These are phyloP conservation scores for Talaromyces sp. DNA, from an alignment of 2,329 filamentous ascomycete genomes.

Conservation along the genomic window DNA sequence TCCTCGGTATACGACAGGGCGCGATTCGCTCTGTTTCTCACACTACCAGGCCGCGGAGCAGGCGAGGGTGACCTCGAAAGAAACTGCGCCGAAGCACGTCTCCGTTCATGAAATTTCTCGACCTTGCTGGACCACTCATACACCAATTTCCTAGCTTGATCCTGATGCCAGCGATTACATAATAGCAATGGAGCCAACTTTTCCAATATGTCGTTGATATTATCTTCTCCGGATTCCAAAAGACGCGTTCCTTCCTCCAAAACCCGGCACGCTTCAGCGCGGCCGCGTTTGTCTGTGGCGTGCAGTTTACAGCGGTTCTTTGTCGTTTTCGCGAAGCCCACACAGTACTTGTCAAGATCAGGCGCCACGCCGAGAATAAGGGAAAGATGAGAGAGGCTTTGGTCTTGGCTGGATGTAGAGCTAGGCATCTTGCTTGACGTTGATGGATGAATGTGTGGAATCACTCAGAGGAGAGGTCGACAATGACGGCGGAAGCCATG, in stretches of 20 bases:
- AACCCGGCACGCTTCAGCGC: neutral
- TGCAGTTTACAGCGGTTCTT: neutral
- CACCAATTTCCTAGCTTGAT: conserved; percentile 19
- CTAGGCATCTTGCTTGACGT: neutral
- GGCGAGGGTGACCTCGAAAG: neutral
- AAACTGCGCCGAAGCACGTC: neutral
- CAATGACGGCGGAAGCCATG: neutral
- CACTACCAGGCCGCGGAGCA: neutral
- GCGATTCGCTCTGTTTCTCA: neutral
- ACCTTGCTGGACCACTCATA: conserved; percentile 1
- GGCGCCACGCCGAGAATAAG: conserved; percentile 10
- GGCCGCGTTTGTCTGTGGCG: neutral
- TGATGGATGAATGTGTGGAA: neutral
- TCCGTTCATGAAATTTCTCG: conserved; percentile 5
- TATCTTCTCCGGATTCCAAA: neutral
- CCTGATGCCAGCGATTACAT: conserved; percentile 23
- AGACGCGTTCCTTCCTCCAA: conserved; percentile 10
- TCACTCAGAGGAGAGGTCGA: neutral
- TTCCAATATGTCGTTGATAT: conserved; percentile 20
- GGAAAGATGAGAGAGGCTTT: conserved; percentile 1
- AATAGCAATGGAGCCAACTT: conserved; percentile 25
- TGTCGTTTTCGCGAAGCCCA: neutral
- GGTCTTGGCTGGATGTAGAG: neutral
- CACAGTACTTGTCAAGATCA: neutral
- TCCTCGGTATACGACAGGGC: neutral